Evolutionary conservation across 192 early-diverging fungal genomes (phyloP), one percentile per base, ranked within the genome.

Genomic region (Phlyctochytrium planicorne): DNA sequence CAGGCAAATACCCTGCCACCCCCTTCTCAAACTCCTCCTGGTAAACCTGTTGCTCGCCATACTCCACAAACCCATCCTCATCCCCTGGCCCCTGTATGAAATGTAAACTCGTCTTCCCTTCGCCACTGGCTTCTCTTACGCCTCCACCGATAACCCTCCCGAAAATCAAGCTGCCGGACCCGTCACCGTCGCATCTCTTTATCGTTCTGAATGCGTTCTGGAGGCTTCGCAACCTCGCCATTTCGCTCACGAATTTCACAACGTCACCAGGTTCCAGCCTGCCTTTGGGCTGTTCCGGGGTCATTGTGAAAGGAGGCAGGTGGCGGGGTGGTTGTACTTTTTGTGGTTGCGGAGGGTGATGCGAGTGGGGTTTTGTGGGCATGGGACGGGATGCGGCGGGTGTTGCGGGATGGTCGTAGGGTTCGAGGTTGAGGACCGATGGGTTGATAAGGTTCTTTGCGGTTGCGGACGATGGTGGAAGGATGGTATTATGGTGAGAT

Each of bases 191-290:
- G 20, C 27, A 12, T 29, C 55, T 10, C 27, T 29, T 57, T 27
- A 57, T 57, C 20, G 55, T 57, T 4, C 14, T 10, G 27, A 57
- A 57, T 6, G 55, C 55, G 55, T 57, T 14, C 14, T 25, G 55
- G 55, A 57, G 10, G 20, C 14, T 24, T 27, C 55, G 55, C 55
- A 57, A 6, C 55, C 55, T 10, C 27, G 55, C 10, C 20, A 29
- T 27, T 12, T 27, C 55, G 20, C 55, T 25, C 14, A 29, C 55
- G 4, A 25, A 6, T 10, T 25, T 4, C 14, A 27, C 55, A 25
- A 57, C 55, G 55, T 57, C 20, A 14, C 55, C 55, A 27, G 55
- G 55, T 25, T 29, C 55, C 16, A 57, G 55, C 14, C 40, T 47
- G 40, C 40, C 40, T 20, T 47, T 20, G 40, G 40, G 10, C 10